Evolutionary conservation across 2,329 filamentous ascomycete genomes (phyloP).

Genomic region (Trichophyton mentagrophytes): DNA sequence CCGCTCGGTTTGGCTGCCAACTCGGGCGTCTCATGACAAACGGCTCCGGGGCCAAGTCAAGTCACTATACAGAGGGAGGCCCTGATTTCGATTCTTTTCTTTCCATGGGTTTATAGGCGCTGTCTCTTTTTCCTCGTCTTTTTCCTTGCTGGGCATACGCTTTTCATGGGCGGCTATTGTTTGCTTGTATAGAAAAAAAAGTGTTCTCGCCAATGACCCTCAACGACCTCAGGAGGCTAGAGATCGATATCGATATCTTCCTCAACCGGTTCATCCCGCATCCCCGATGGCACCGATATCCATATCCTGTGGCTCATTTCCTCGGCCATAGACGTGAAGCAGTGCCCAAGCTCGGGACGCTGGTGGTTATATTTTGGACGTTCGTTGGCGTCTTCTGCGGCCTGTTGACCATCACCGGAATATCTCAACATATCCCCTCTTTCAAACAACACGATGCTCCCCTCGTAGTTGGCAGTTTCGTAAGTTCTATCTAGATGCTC

Average conservation of each 20-base stretch:
- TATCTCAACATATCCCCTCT: constrained; percentile 42
- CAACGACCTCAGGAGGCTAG: constrained; percentile 14
- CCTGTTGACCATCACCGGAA: constrained; percentile 47
- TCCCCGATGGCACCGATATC: constrained; percentile 52
- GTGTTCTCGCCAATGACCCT: background rate
- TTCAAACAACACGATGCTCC: constrained; percentile 44
- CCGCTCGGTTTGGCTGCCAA: no score
- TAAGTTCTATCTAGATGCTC: constrained; percentile 32
- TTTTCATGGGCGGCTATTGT: background rate
- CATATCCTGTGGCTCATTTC: constrained; percentile 53
- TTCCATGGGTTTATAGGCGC: background rate
- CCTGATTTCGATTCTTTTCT: background rate
- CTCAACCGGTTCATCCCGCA: constrained; percentile 58
- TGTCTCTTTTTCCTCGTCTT: background rate
- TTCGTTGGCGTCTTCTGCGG: constrained; percentile 52
- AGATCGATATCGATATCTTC: constrained; percentile 66
- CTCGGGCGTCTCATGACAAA: no score
- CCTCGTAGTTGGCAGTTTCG: constrained; percentile 57
- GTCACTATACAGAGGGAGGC: no score
- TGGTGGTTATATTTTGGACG: constrained; percentile 49
- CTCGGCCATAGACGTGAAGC: constrained; percentile 46
- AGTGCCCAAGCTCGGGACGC: constrained; percentile 39
- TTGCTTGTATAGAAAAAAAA: background rate
- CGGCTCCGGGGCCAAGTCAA: no score
- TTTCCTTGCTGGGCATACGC: background rate